A percentile compares a stretch with the other conserved stretches of the same genome.
These are phyloP conservation scores for Hymenoscyphus fraxineus DNA, from an alignment of 2,329 filamentous ascomycete genomes.

Conservation along the genomic window DNA sequence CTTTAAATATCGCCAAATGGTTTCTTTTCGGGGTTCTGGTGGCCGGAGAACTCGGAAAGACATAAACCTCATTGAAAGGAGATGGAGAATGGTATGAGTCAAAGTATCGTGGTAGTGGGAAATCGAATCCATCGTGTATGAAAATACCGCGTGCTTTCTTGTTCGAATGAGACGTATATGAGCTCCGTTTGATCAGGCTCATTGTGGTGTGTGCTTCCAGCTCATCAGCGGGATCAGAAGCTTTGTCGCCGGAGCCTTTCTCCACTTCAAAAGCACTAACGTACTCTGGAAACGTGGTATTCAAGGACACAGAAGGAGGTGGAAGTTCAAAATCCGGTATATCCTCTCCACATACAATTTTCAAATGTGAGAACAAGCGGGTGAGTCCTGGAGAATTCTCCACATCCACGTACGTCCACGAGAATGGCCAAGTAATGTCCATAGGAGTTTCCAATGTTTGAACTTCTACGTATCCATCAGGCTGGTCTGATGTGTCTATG, in stretches of 20 bases:
- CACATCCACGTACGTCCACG: not conserved
- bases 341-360: not conserved
- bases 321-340: not conserved
- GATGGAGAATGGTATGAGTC: not conserved
- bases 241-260: not conserved
- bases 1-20: too few relatives aligned
- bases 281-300: not conserved
- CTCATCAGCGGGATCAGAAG: not conserved
- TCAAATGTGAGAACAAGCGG: not conserved
- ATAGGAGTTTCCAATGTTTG: too few relatives aligned
- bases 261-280: not conserved
- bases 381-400: not conserved
- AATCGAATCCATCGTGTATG: not conserved
- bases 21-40: too few relatives aligned
- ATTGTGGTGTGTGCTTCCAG: not conserved
- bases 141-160: not conserved
- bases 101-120: not conserved
- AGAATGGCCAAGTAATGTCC: not conserved
- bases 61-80: not conserved
- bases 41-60: not conserved
- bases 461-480: not conserved
- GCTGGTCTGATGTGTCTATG: not conserved
- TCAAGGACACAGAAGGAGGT: not conserved
- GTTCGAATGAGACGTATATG: not conserved
- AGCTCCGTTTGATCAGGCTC: not conserved